These are phyloP conservation scores for Russula compacta DNA, from an alignment of 768 basidiomycete species.

Conservation along the genomic window DNA sequence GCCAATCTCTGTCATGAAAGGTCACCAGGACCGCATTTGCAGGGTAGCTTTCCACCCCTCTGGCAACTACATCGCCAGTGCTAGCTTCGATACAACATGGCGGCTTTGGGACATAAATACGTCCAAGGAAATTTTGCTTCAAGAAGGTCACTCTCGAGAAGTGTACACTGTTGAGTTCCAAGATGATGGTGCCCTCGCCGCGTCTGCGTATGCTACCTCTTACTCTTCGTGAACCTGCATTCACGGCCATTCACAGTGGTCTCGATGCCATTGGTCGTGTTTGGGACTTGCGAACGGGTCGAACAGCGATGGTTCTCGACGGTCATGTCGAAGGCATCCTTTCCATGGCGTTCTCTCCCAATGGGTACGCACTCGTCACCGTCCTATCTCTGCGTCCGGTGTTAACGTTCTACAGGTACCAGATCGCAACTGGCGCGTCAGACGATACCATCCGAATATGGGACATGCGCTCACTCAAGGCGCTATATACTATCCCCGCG, in stretches of 20 bases:
- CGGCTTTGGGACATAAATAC: constrained; percentile 89
- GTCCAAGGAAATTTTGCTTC: constrained; percentile 71
- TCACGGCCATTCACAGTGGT: constrained; percentile 44
- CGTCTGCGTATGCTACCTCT: constrained; percentile 65
- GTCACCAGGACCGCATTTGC: constrained; percentile 86
- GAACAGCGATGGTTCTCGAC: constrained; percentile 96
- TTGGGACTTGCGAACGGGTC: constrained; percentile 92
- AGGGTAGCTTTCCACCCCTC: constrained; percentile 96
- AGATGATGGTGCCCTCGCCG: constrained; percentile 84
- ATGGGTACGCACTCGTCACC: constrained; percentile 55
- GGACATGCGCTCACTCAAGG: constrained; percentile 90
- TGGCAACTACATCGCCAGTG: constrained; percentile 86
- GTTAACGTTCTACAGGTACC: constrained; percentile 51
- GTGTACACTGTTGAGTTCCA: constrained; percentile 97
- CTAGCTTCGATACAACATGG: constrained; percentile 97
- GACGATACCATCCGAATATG: constrained; percentile 98
- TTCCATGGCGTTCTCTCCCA: constrained; percentile 87
- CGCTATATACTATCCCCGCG: constrained; percentile 93
- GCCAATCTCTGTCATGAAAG: constrained; percentile 77
- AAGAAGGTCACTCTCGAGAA: constrained; percentile 97
- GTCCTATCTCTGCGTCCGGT: neutral
- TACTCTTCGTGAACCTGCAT: neutral
- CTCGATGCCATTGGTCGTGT: constrained; percentile 95
- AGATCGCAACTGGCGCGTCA: constrained; percentile 93
- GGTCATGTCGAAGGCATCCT: constrained; percentile 93